Base-by-base conservation (phyloP, 805 yeast species). In the Starmerella bombi region DNA sequence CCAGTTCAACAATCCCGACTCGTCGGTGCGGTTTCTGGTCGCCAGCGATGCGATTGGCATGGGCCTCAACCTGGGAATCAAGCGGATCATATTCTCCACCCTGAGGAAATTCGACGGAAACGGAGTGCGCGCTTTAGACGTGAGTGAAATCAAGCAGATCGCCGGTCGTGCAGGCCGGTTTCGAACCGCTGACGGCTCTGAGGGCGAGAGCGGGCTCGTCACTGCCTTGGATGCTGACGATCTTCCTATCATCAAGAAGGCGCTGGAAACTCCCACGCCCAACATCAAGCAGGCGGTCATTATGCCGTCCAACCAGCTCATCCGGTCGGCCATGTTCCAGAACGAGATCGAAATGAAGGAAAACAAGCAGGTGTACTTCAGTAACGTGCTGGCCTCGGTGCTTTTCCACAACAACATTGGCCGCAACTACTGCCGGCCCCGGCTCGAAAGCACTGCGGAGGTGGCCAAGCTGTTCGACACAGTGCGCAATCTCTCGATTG, bases 11-110 rank as follows among this genome's bases (percentile, higher is more conserved):
- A 60, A 59, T 34, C 60, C 63, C 1, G 62, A 56, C n/a, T 88
- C 93, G 2, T 70, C 71, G 27, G 79, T 74, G 47, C 91, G 86
- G 52, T 69, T 81, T n/a, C 64, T 91, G 29, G 81, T 91, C 5
- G 97, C 98, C 1, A 81, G 94, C 2, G 97, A 91, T 63, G 98
- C 98, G 0, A 76, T 91, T 46, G 98, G 98, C 2, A 88, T 91
- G 96, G 98, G 98, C 0, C 66, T 91, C 40, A 91, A 91, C 55
- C 65, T 91, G 53, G 77, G 81, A 20, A 86, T 91, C 49, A 74
- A 76, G 43, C 64, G 97, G 44, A 71, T 91, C 4, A 70, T 91
- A 1, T 86, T 91, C 55, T 72, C 80, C 15, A 68, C 77, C 0
- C 63, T 71, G 21, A 57, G 57, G 36, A 91, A 91, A 59, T 86